Evolutionary conservation across 164 flowering plant genomes (phyloP), one percentile per base, ranked within the genome.

Genomic region (Dillenia turbinata): DNA sequence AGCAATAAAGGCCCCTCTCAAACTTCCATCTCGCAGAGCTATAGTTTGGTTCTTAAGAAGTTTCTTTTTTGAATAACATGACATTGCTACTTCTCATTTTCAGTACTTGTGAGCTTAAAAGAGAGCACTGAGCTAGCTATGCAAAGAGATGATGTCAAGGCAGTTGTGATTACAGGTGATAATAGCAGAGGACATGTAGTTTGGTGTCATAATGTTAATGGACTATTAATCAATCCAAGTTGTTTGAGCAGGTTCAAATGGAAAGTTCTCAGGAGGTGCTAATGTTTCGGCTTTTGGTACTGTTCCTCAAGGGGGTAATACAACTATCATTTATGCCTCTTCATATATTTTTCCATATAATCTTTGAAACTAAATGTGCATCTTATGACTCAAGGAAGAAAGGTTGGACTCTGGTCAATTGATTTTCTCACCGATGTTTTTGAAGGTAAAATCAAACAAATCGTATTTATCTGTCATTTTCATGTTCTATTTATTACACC

Each of bases 251-350:
- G 91, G 95, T 54, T 78, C 86, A n/a, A 78, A 68, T 22, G 93
- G 96, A 5, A 92, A 78, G 54, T 92, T 92, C 77, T 90, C 93
- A 58, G 98, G 96, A 70, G 98, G 98, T 15, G 86, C 86, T 70
- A 93, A 92, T 74, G 86, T 92, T 56, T 54, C 81, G 11, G 87
- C 80, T 33, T 88, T 92, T 76, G 81, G 83, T 22, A 33, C 40
- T 33, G 83, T 75, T 50, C 11, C 76, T 10, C 86, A 80, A 69
- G 70, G 53, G 14, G 84, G 84, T 57, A 73, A 72, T 19, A 54
- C 92, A 87, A 83, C 33, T 70, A 54, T 61, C 43, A 15, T 9
- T 56, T 5, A 49, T 60, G 17, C 6, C 40, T 33, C 40, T 33
- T 33, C 40, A 33, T 33, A 33, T 33, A 33, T 33, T 33, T 26